Evolutionary conservation across 2,329 filamentous ascomycete genomes (phyloP), one percentile per base, ranked within the genome.

Genomic region (Cercospora sp.): DNA sequence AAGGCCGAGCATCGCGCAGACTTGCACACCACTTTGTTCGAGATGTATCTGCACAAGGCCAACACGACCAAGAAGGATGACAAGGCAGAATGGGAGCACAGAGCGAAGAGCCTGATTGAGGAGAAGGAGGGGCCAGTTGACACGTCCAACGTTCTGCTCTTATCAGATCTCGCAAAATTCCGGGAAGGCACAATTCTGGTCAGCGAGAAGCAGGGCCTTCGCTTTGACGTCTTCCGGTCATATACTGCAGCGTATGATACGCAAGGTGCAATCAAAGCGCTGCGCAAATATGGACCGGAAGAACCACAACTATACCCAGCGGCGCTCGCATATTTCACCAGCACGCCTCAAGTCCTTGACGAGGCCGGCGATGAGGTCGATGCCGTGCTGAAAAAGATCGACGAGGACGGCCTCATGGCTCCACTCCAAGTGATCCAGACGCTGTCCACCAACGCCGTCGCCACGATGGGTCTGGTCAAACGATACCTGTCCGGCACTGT

Each of bases 381-480:
- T 65, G 84, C 83, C 0, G 90, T 99, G 1, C 85, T 99, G 10
- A 86, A 88, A 71, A 93, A 92, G 75, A 98, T 99, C 73, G 92
- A 97, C 77, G 87, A 90, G 70, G 93, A 97, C 74, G 90, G 92
- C 0, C 87, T 99, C 42, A 95, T 99, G 92, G 94, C 95, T 0
- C 95, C 95, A 0, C 83, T 99, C 3, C 95, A 99, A 78, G 95
- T 99, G 33, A 95, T 99, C 16, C 94, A 99, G 79, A 95, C 94
- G 0, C 86, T 99, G 13, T 90, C 87, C 69, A 86, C 86, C 63
- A 91, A 91, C 72, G 87, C 89, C 5, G 92, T 97, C 2, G 94
- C 96, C 0, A 98, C 93, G 0, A 97, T 99, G 92, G 95, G 94
- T 61, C 93, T 98, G 86, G 90, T 99, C 70, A 98, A 97, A 80